phyloP scores from a whole-genome alignment of 148 eudicot genomes.

The Heliosperma pusillum region DNA sequence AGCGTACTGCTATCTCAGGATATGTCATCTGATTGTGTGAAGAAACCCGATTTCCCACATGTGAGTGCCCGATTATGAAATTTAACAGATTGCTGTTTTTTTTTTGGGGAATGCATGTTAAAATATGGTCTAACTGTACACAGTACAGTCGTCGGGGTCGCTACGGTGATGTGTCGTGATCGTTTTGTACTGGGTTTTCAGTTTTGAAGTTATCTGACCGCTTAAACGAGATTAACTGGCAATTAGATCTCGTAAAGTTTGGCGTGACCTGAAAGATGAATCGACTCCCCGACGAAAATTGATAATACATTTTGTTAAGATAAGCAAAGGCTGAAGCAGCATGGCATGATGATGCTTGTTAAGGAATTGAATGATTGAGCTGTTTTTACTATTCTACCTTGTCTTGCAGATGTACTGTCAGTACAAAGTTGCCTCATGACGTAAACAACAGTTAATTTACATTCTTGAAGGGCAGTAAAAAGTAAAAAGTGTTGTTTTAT shows the following conservation, averaged over 20 bases:
- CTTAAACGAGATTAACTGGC: not conserved
- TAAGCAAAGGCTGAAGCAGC: not conserved
- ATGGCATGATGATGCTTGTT: constrained; percentile 1
- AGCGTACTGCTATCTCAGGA: not conserved
- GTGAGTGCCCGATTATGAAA: no score
- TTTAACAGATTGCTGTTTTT: no score
- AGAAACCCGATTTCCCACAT: no score
- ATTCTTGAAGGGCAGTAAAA: not conserved
- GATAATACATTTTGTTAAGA: not conserved
- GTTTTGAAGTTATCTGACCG: not conserved
- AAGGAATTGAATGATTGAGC: constrained; percentile 5
- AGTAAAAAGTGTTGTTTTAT: not conserved
- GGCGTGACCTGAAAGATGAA: no score
- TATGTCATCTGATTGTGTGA: not conserved
- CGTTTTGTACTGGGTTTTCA: not conserved
- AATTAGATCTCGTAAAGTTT: not conserved
- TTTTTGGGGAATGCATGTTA: not conserved
- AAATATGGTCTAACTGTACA: not conserved
- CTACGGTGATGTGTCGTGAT: not conserved
- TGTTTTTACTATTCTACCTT: not conserved
- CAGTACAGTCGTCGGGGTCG: not conserved
- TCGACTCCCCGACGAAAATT: no score
- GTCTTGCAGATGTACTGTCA: not conserved
- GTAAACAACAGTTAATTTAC: not conserved
- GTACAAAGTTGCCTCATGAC: not conserved